A percentile compares a stretch with the other conserved stretches of the same genome.
phyloP scores from a whole-genome alignment of 495 filamentous ascomycete species.

The Staphylotrichum tortipilum region DNA sequence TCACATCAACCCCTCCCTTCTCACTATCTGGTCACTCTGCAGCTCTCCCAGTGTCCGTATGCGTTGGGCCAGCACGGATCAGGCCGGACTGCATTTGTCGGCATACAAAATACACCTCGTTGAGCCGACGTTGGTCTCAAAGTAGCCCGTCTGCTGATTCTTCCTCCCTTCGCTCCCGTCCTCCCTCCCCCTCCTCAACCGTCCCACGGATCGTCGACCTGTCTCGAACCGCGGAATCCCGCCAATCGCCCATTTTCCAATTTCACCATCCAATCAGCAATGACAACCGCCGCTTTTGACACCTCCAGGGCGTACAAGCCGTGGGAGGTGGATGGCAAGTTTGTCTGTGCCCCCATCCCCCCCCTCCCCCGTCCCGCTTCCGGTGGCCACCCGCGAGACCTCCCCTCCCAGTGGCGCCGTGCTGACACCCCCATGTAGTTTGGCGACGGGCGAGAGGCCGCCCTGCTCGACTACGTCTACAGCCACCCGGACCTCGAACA shows the following conservation, averaged over 20 bases:
- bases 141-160: neutral
- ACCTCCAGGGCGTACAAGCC: conserved; percentile 3
- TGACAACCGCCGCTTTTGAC: neutral
- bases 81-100: too few relatives aligned
- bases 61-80: too few relatives aligned
- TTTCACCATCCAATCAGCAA: neutral
- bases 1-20: too few relatives aligned
- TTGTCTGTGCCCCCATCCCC: conserved; percentile 4
- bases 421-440: conserved; percentile 61
- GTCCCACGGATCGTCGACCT: neutral
- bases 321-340: conserved; percentile 14
- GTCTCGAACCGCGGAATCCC: neutral
- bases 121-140: too few relatives aligned
- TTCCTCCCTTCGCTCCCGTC: too few relatives aligned
- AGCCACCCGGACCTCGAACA: conserved; percentile 42
- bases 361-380: too few relatives aligned
- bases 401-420: too few relatives aligned
- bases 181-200: too few relatives aligned
- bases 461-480: conserved; percentile 63
- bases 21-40: too few relatives aligned
- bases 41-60: too few relatives aligned
- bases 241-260: too few relatives aligned
- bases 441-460: conserved; percentile 64
- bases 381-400: conserved; percentile 33
- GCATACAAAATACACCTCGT: too few relatives aligned